These are phyloP conservation scores for Phoenix dactylifera DNA, from an alignment of 176 grass and related monocot species.

Conservation along the genomic window DNA sequence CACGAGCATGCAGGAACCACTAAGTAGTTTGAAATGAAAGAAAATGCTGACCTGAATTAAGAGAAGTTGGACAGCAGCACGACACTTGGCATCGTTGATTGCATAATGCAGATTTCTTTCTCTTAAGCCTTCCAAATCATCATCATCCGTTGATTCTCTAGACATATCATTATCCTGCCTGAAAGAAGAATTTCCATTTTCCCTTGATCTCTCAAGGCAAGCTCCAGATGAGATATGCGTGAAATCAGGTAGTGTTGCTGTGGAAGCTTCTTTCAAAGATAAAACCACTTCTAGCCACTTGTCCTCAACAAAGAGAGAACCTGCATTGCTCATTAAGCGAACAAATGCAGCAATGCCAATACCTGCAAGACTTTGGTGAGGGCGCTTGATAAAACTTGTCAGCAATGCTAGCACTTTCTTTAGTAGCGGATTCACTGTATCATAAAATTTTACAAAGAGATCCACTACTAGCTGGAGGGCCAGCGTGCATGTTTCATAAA, in stretches of 20 bases:
- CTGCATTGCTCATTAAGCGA: constrained; percentile 94
- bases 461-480: constrained; percentile 98
- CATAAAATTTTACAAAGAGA: constrained; percentile 98
- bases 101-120: constrained; percentile 84
- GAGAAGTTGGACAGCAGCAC: constrained; percentile 94
- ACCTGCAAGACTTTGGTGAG: constrained; percentile 97
- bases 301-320: constrained; percentile 77
- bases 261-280: constrained; percentile 88
- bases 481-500: constrained; percentile 95
- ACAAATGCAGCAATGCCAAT: constrained; percentile 98
- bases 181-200: constrained; percentile 48
- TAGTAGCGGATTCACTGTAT: constrained; percentile 82
- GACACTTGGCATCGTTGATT: constrained; percentile 89
- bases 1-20: too few relatives aligned
- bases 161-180: constrained; percentile 41
- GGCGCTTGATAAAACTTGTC: constrained; percentile 94
- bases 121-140: constrained; percentile 51
- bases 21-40: too few relatives aligned
- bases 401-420: constrained; percentile 85
- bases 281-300: constrained; percentile 86
- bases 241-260: constrained; percentile 84
- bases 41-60: constrained; percentile 79
- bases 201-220: constrained; percentile 50
- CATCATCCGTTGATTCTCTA: constrained; percentile 45
- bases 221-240: constrained; percentile 70